Evolutionary conservation across 108 stramenopile genomes (phyloP), one percentile per base, ranked within the genome.

Genomic region (Epipyxis sp.): DNA sequence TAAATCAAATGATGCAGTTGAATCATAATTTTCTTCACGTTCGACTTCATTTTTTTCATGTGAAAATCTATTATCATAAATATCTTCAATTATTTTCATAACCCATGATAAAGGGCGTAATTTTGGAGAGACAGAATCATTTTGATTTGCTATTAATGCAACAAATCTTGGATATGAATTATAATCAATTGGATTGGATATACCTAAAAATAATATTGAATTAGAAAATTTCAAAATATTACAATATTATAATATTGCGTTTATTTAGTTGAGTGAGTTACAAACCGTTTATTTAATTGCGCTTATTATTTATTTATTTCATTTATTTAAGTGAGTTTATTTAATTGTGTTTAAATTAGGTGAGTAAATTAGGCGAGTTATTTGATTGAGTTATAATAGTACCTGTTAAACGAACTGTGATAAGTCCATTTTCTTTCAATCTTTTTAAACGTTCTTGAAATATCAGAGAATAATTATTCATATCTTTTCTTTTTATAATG

Each of bases 41-140:
- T 59, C 59, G 1, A 76, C 25, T 10, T 76, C 59, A 30, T n/a
- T 59, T 35, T 39, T 69, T 69, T 67, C 77, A n/a, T 39, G 32
- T 13, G 27, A 80, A 81, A 16, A 58, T 77, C 82, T 77, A 35
- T 76, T 42, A 50, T 83, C 82, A 65, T 82, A 83, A 1, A 83
- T 29, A 72, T 78, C 82, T 27, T 83, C 81, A 77, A 83, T 80
- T 39, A 79, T 62, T 32, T 76, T 82, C 30, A 83, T 42, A 65
- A 83, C 42, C 82, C 82, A 83, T 25, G 74, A 32, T 6, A 82
- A 37, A 13, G 50, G 25, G 27, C 50, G 44, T 42, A 57, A 57
- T 37, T 25, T 74, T 32, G 71, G 71, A 6, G n/a, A 42, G 3
- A 74, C 34, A 43, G 44, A 27, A 27, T 74, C 71, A 32, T 25